phyloP scores from a whole-genome alignment of 2,329 filamentous ascomycete genomes.

The Fusarium sublunatum region DNA sequence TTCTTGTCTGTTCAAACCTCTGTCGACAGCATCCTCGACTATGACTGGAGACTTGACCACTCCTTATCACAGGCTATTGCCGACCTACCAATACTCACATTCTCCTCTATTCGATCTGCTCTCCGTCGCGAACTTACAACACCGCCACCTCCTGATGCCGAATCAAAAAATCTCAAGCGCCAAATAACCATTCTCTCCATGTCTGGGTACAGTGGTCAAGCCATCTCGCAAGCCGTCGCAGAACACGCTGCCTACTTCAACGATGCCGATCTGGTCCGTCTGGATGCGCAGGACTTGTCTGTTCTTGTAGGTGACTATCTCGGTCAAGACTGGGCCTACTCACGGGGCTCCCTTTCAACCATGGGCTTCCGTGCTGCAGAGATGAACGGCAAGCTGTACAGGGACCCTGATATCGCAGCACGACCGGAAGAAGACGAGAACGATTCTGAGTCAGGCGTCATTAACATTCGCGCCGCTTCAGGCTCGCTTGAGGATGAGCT shows the following conservation, averaged over 20 bases:
- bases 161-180: slow-evolving; percentile 51
- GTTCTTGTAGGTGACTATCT: slow-evolving; percentile 76
- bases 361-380: slow-evolving; percentile 68
- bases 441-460: slow-evolving; percentile 49
- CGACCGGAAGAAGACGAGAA: slow-evolving; percentile 51
- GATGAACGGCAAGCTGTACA: slow-evolving; percentile 64
- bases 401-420: slow-evolving; percentile 55
- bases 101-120: slow-evolving; percentile 47
- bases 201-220: slow-evolving; percentile 54
- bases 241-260: slow-evolving; percentile 70
- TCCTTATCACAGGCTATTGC: slow-evolving; percentile 51
- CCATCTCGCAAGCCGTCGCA: slow-evolving; percentile 63
- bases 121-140: slow-evolving; percentile 48
- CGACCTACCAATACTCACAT: slow-evolving; percentile 51
- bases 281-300: slow-evolving; percentile 77
- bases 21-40: slow-evolving; percentile 46
- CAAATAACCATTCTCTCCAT: slow-evolving; percentile 54
- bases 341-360: slow-evolving; percentile 61
- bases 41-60: slow-evolving; percentile 49
- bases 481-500: slow-evolving; percentile 57
- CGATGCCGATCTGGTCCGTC: slow-evolving; percentile 72
- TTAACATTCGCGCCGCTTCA: slow-evolving; percentile 45
- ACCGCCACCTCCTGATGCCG: slow-evolving; percentile 45
- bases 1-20: slow-evolving; percentile 43
- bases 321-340: slow-evolving; percentile 67